Evolutionary conservation across 1,284 basidiomycete species (phyloP).

Genomic region (Cryptococcus sp.): DNA sequence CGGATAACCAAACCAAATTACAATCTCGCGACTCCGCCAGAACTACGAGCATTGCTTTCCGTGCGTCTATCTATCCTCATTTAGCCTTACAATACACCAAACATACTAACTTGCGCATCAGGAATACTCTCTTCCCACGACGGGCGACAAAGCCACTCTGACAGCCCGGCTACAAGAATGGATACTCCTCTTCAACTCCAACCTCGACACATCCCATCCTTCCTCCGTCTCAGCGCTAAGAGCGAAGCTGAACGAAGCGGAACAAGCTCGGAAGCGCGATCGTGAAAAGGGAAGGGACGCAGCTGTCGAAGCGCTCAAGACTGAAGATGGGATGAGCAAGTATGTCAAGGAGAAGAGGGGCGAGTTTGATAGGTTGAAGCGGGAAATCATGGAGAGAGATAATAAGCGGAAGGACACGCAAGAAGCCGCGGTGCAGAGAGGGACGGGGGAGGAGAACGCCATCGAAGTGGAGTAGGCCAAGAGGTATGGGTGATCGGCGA

Average conservation of each 20-base stretch:
- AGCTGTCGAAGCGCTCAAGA: conserved; percentile 34
- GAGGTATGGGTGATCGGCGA: neutral
- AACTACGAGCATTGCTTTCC: conserved; percentile 36
- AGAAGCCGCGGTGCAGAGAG: conserved; percentile 11
- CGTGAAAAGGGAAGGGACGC: conserved; percentile 46
- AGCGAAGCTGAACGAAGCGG: conserved; percentile 37
- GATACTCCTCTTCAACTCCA: conserved; percentile 52
- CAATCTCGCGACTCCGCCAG: conserved; percentile 39
- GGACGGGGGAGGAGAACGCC: conserved; percentile 28
- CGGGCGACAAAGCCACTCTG: conserved; percentile 44
- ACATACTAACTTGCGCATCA: conserved; percentile 8
- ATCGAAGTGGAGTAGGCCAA: conserved; percentile 45
- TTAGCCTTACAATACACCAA: conserved; percentile 20
- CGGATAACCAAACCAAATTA: conserved; percentile 53
- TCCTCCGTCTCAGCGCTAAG: conserved; percentile 43
- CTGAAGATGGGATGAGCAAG: conserved; percentile 35
- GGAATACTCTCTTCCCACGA: conserved; percentile 43
- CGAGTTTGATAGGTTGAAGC: conserved; percentile 45
- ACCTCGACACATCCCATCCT: conserved; percentile 50
- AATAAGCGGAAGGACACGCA: conserved; percentile 14
- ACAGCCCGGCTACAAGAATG: conserved; percentile 47
- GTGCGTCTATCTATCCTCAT: conserved; percentile 23
- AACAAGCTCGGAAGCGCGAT: conserved; percentile 39
- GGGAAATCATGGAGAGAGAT: conserved; percentile 44
- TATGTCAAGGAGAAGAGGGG: conserved; percentile 41